A percentile compares a stretch with the other conserved stretches of the same genome.
phyloP scores from a whole-genome alignment of 192 early-diverging fungal species.

The Coemansia sp. region DNA sequence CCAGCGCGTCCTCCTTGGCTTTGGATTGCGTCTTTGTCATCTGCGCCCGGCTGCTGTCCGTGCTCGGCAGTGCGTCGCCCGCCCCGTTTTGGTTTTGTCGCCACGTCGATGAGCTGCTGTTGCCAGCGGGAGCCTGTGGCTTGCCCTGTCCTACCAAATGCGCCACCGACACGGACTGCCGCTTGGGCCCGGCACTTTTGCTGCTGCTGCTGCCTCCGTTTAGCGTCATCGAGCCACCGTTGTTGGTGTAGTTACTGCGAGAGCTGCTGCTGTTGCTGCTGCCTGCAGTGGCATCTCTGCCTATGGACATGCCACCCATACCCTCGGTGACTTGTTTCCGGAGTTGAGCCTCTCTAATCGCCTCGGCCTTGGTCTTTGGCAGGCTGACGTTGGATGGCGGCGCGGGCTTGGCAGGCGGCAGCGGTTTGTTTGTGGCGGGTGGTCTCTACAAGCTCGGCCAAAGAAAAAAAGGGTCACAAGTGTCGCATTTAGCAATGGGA shows the following conservation, averaged over 20 bases:
- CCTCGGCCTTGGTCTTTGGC: constrained; percentile 45
- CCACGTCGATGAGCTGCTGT: constrained; percentile 10
- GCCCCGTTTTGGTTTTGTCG: constrained; percentile 24
- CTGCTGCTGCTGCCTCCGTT: constrained; percentile 1
- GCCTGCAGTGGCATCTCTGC: constrained; percentile 5
- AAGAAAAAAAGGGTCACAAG: no score
- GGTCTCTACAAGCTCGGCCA: constrained; percentile 2
- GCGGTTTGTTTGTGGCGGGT: constrained; percentile 31
- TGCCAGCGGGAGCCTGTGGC: constrained; percentile 23
- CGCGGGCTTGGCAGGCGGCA: constrained; percentile 45
- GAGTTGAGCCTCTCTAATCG: constrained; percentile 52
- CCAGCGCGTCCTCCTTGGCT: constrained; percentile 55
- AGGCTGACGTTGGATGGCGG: constrained; percentile 40
- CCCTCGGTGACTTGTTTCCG: constrained; percentile 46
- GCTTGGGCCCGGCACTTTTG: constrained; percentile 8
- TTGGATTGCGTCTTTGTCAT: constrained; percentile 53
- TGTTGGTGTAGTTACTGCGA: constrained; percentile 8
- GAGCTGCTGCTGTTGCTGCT: constrained; percentile 18
- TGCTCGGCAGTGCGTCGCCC: constrained; percentile 7
- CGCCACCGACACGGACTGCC: constrained; percentile 23
- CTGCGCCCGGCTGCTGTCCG: constrained; percentile 27
- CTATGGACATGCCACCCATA: constrained; percentile 47
- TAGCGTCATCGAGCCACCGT: constrained; percentile 3
- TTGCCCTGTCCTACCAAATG: constrained; percentile 33
- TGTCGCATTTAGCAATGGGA: constrained; percentile 2